Percentiles rank a stretch among this genome's conserved stretches.
Conservation (phyloP, 2,329 filamentous ascomycete genomes). For the Dothistroma pini region DNA sequence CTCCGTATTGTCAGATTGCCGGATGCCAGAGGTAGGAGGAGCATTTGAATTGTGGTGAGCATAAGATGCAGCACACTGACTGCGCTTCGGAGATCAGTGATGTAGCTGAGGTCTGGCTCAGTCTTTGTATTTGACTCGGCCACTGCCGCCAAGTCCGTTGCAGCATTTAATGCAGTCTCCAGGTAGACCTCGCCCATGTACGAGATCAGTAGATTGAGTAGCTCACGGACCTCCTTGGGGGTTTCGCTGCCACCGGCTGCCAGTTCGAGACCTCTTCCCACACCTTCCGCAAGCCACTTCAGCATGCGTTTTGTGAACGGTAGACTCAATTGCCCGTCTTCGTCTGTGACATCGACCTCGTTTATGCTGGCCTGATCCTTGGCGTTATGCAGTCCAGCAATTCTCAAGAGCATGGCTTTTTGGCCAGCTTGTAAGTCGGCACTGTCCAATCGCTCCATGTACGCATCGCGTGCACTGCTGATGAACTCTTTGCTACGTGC, state of each 20-base stretch:
- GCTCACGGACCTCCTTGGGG: constrained; percentile 84
- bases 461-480: constrained; percentile 83
- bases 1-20: constrained; percentile 85
- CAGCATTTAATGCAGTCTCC: constrained; percentile 62
- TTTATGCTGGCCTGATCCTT: constrained; percentile 46
- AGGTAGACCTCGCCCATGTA: constrained; percentile 83
- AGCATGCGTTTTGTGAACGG: constrained; percentile 96
- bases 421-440: constrained; percentile 84
- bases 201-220: constrained; percentile 77
- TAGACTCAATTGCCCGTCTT: constrained; percentile 78
- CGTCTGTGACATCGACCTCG: constrained; percentile 78
- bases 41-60: constrained; percentile 84
- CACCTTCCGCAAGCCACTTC: constrained; percentile 93
- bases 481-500: constrained; percentile 87
- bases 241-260: constrained; percentile 75
- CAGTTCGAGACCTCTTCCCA: constrained; percentile 86
- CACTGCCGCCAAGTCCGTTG: constrained; percentile 68
- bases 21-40: constrained; percentile 84
- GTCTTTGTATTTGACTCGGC: constrained; percentile 71
- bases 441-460: constrained; percentile 82
- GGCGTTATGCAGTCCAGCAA: constrained; percentile 76
- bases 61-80: constrained; percentile 91
- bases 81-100: constrained; percentile 72
- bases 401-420: constrained; percentile 82
- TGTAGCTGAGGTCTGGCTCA: constrained; percentile 83